phyloP scores from a whole-genome alignment of 306 rosid genomes.

The Senna siamea region DNA sequence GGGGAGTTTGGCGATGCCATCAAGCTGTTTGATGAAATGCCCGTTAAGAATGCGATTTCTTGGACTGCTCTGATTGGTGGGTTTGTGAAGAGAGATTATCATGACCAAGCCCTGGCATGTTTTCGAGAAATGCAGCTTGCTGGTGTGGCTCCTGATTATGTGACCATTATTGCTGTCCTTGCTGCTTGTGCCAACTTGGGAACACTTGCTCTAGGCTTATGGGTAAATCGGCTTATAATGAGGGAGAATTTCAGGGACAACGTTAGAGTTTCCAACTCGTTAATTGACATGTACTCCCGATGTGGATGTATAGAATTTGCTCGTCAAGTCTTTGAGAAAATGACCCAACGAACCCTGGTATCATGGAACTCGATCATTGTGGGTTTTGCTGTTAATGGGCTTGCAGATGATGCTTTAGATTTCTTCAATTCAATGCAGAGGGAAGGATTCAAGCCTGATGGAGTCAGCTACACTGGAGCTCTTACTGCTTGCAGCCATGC shows the following conservation, averaged over 20 bases:
- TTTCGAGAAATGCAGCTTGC: constrained; percentile 77
- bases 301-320: constrained; percentile 84
- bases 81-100: constrained; percentile 60
- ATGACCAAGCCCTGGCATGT: constrained; percentile 71
- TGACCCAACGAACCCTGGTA: constrained; percentile 61
- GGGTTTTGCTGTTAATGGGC: constrained; percentile 81
- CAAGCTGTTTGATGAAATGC: constrained; percentile 79
- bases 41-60: constrained; percentile 64
- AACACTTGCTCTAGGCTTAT: constrained; percentile 71
- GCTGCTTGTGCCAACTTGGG: constrained; percentile 91
- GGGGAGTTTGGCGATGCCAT: constrained; percentile 59
- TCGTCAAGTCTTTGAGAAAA: constrained; percentile 63
- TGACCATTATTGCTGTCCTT: constrained; percentile 75
- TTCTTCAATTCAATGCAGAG: constrained; percentile 68
- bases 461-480: constrained; percentile 84
- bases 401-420: constrained; percentile 66
- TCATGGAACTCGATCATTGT: constrained; percentile 91
- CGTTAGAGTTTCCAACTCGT: constrained; percentile 62
- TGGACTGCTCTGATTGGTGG: constrained; percentile 92
- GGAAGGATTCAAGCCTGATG: constrained; percentile 74
- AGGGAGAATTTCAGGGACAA: constrained; percentile 52
- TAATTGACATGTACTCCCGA: constrained; percentile 83
- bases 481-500: constrained; percentile 89
- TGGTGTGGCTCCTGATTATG: constrained; percentile 72
- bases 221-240: constrained; percentile 66